A percentile compares a stretch with the other conserved stretches of the same genome.
These are phyloP conservation scores for Penicillium brevicompactum DNA, from an alignment of 2,329 filamentous ascomycete genomes.

Conservation along the genomic window DNA sequence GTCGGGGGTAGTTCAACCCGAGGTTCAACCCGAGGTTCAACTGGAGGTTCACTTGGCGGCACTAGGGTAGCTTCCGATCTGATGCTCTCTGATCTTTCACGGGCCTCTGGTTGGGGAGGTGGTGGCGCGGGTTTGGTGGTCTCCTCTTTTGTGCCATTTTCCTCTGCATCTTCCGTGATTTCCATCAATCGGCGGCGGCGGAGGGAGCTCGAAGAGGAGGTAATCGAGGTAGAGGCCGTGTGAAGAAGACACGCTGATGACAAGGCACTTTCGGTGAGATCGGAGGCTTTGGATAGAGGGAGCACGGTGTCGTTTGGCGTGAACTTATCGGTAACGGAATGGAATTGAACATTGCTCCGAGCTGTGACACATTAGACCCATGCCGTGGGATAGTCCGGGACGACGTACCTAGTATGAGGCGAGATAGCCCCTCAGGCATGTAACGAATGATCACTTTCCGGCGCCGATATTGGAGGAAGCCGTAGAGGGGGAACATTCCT, in stretches of 20 bases:
- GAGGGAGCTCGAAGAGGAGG: conserved; percentile 80
- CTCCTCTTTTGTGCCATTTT: conserved; percentile 58
- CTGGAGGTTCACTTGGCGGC: conserved; percentile 17
- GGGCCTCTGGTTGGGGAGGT: conserved; percentile 21
- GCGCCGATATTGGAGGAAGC: conserved; percentile 84
- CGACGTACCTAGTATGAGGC: conserved; percentile 81
- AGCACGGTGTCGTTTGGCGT: conserved; percentile 85
- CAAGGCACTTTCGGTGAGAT: conserved; percentile 83
- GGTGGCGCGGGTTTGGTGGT: conserved; percentile 40
- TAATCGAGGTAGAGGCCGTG: conserved; percentile 81
- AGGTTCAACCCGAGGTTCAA: not conserved
- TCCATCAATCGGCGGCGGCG: conserved; percentile 79
- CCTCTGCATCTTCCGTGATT: conserved; percentile 91
- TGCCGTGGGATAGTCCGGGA: conserved; percentile 9
- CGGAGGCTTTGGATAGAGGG: conserved; percentile 71
- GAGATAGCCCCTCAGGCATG: conserved; percentile 84
- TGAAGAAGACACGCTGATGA: conserved; percentile 88
- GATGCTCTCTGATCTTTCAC: conserved; percentile 32
- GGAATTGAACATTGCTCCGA: conserved; percentile 73
- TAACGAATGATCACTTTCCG: conserved; percentile 92
- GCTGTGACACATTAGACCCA: conserved; percentile 54
- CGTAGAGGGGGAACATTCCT: conserved; percentile 85
- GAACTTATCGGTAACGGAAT: conserved; percentile 66
- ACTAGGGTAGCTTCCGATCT: conserved; percentile 39
- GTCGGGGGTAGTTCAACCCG: conserved; percentile 1